Conservation (phyloP, 257 asterid genomes). For the Anisodus acutangulus region DNA sequence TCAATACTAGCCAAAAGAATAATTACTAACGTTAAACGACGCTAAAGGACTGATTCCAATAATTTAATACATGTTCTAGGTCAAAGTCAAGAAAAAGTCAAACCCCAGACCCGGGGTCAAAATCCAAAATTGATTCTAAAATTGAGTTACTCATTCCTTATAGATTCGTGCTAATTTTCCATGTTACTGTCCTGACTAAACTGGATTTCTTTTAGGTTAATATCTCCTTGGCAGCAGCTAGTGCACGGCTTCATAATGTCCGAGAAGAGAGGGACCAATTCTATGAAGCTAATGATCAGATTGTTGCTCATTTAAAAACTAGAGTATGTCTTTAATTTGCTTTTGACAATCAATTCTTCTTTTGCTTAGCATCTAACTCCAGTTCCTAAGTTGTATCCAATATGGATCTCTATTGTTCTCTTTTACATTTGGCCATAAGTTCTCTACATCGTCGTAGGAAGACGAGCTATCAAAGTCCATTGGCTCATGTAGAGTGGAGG, state of each 20-base stretch:
- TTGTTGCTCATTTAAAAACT: conserved; percentile 84
- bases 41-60: no score
- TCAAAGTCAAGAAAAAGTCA: no score
- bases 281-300: conserved; percentile 94
- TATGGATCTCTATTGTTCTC: background rate
- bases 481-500: conserved; percentile 77
- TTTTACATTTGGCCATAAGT: background rate
- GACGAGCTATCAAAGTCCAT: conserved; percentile 72
- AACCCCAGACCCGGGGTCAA: no score
- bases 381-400: background rate
- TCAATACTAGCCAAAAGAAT: no score
- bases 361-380: conserved; percentile 30
- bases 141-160: no score
- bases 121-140: no score
- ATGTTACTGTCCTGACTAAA: background rate
- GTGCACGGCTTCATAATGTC: conserved; percentile 81
- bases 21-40: no score
- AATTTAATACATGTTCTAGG: no score
- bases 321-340: conserved; percentile 50
- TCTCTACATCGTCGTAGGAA: conserved; percentile 55
- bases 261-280: conserved; percentile 95
- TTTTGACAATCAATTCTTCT: background rate
- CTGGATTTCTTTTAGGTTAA: conserved; percentile 59
- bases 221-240: conserved; percentile 80
- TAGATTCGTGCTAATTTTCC: background rate